Conservation (phyloP, 2,329 filamentous ascomycete genomes). For the Penicillium sp. region DNA sequence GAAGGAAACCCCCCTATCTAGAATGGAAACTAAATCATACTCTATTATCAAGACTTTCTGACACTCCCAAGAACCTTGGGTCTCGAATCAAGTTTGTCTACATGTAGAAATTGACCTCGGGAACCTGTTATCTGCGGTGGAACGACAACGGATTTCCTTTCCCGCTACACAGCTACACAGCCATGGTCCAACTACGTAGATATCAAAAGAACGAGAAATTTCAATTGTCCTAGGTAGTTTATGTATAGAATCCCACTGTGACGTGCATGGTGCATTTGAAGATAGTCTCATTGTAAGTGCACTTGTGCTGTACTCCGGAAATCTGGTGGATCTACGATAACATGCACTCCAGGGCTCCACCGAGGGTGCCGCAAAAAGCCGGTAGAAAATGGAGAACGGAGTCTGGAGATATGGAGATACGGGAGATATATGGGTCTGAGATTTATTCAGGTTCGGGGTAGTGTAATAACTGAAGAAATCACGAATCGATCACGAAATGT, state of each 20-base stretch:
- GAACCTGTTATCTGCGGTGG: neutral
- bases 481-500: neutral
- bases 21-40: neutral
- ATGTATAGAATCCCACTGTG: constrained; percentile 19
- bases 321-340: constrained; percentile 8
- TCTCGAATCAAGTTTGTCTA: neutral
- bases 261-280: constrained; percentile 24
- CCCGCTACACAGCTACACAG: constrained; percentile 5
- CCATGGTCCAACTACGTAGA: neutral
- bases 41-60: constrained; percentile 2
- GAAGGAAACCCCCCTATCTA: neutral
- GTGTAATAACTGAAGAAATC: neutral
- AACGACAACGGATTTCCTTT: neutral
- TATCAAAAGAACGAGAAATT: neutral
- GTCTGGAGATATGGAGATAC: neutral
- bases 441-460: neutral
- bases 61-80: neutral
- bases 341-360: constrained; percentile 16
- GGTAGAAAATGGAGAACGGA: constrained; percentile 11
- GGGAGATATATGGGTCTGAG: neutral
- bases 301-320: constrained; percentile 24
- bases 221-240: neutral
- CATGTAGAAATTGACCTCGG: neutral
- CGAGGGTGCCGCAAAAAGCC: constrained; percentile 21
- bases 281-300: neutral